These are phyloP conservation scores for Capsella bursapastoris DNA, from an alignment of 345 rosid genomes.

Conservation along the genomic window DNA sequence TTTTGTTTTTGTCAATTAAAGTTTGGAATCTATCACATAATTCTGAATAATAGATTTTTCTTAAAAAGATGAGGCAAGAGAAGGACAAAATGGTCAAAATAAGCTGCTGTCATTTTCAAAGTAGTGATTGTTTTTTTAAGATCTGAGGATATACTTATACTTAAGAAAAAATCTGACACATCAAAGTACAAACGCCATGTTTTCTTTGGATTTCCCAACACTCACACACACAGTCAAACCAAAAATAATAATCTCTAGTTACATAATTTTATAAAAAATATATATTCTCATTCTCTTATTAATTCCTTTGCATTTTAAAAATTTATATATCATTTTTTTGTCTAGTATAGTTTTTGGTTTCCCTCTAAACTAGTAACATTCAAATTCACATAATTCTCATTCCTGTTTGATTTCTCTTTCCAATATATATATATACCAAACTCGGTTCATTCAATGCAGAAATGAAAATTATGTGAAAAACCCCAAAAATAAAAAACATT, in stretches of 20 bases:
- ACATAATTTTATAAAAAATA: constrained; percentile 7
- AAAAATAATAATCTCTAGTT: constrained; percentile 18
- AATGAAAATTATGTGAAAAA: constrained; percentile 35
- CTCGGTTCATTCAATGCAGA: constrained; percentile 40
- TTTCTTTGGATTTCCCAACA: constrained; percentile 34
- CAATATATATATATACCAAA: constrained; percentile 19
- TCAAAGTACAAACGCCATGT: constrained; percentile 44
- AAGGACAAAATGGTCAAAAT: constrained; percentile 38
- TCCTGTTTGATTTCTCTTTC: constrained; percentile 11
- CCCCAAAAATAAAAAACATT: background rate
- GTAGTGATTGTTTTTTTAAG: constrained; percentile 40
- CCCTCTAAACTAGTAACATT: constrained; percentile 15
- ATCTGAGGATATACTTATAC: constrained; percentile 42
- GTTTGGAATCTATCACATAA: constrained; percentile 8
- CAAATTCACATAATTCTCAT: constrained; percentile 22
- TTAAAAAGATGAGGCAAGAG: constrained; percentile 38
- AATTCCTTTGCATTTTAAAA: constrained; percentile 9
- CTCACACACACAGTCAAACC: constrained; percentile 35
- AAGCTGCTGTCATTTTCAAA: constrained; percentile 48
- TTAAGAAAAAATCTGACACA: constrained; percentile 44
- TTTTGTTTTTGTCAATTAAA: background rate
- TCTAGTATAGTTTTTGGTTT: background rate
- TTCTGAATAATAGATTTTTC: constrained; percentile 3
- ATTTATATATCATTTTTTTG: too few relatives aligned
- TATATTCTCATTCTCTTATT: constrained; percentile 9